These are phyloP conservation scores for Tetrahymena elliotti DNA, from an alignment of 73 alveolate genomes.

Conservation along the genomic window DNA sequence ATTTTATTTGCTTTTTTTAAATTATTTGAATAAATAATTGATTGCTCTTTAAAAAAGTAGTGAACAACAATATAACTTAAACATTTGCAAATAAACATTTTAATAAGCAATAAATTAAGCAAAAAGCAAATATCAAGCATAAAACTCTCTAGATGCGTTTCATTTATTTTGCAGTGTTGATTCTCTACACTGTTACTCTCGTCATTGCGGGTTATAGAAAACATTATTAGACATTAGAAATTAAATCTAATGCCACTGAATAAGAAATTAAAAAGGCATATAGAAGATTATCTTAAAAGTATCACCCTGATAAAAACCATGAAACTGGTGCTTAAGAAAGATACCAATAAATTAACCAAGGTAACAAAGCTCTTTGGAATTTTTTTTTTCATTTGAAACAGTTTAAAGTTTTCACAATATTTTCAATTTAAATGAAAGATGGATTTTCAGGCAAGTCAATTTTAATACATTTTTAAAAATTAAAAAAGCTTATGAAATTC, in stretches of 20 bases:
- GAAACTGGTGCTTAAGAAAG: not conserved
- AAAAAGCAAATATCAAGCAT: not conserved
- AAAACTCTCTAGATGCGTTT: not conserved
- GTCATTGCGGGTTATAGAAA: not conserved
- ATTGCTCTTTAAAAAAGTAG: not conserved
- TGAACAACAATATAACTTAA: not conserved
- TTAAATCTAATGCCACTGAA: not conserved
- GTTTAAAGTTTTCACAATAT: not conserved
- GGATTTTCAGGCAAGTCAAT: not conserved
- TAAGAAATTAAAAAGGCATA: not conserved
- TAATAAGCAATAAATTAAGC: not conserved
- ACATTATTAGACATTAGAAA: not conserved
- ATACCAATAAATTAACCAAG: not conserved
- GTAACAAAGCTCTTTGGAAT: not conserved
- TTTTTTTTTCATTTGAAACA: too few species aligned
- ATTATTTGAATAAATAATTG: not conserved
- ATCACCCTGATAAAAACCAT: not conserved
- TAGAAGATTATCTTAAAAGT: not conserved
- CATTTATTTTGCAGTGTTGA: not conserved
- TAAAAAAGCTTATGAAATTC: conserved; percentile 67
- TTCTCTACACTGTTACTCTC: not conserved
- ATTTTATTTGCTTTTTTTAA: not conserved
- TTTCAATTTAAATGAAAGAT: not conserved
- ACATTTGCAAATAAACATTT: not conserved
- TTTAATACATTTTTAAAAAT: not conserved